These are phyloP conservation scores for Tuber microsphaerosporum DNA, from an alignment of 495 filamentous ascomycete species.

Conservation along the genomic window DNA sequence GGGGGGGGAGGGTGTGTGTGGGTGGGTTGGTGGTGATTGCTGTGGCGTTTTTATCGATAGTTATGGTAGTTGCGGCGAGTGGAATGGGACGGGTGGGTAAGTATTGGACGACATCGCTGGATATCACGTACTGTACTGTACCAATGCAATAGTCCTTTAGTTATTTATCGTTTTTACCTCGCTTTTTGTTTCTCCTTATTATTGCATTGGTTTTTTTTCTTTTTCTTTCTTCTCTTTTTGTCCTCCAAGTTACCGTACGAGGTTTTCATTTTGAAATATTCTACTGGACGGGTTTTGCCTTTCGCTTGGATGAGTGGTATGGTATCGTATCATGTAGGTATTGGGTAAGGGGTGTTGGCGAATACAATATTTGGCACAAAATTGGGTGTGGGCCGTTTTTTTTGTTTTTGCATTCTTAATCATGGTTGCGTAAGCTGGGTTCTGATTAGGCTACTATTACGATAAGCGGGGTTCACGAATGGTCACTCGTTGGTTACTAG, in stretches of 20 bases:
- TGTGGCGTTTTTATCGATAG: too few relatives aligned
- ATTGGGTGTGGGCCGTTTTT: not conserved
- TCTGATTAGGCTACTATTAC: not conserved
- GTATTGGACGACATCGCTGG: not conserved
- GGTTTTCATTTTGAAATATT: not conserved
- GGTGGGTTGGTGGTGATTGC: not conserved
- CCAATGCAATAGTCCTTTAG: not conserved
- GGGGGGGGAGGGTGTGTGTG: not conserved
- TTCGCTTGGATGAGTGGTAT: not conserved
- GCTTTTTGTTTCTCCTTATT: conserved; percentile 1
- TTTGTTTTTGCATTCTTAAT: not conserved
- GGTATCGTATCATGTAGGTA: not conserved
- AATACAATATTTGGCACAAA: not conserved
- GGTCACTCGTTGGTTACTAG: not conserved
- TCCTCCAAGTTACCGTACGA: not conserved
- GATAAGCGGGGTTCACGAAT: not conserved
- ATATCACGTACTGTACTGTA: not conserved
- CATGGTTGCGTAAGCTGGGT: not conserved
- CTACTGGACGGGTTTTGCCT: not conserved
- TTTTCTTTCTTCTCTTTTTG: not conserved
- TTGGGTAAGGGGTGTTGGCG: not conserved
- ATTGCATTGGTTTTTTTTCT: not conserved
- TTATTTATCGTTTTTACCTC: not conserved
- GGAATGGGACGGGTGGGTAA: not conserved
- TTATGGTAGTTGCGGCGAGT: not conserved